A percentile compares a stretch with the other conserved stretches of the same genome.
Evolutionary conservation across 1,284 basidiomycete genomes (phyloP).

Genomic region (Puccinia coronata): DNA sequence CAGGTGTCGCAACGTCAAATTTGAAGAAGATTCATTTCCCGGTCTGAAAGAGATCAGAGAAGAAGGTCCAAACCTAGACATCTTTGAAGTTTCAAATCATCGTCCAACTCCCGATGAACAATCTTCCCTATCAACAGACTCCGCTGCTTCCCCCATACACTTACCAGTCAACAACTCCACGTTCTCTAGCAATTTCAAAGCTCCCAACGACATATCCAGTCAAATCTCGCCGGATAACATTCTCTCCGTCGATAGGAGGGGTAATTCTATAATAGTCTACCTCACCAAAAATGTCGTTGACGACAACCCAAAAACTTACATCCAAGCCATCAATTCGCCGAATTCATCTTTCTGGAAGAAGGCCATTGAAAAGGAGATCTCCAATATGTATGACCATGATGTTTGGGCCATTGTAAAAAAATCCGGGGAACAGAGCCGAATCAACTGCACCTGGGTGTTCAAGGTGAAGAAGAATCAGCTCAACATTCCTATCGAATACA

Average conservation of each 20-base stretch:
- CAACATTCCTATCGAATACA: background rate
- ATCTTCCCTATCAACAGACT: no score
- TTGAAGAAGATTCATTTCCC: background rate
- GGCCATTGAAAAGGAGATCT: background rate
- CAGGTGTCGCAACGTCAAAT: background rate
- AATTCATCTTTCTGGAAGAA: background rate
- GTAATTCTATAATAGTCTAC: background rate
- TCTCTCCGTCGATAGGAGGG: background rate
- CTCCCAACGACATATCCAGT: no score
- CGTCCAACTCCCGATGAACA: no score
- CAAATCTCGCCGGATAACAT: no score
- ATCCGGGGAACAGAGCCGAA: background rate
- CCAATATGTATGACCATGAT: background rate
- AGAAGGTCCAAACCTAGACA: background rate
- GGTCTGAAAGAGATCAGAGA: no score
- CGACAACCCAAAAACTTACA: background rate
- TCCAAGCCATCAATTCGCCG: background rate
- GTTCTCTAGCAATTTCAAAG: no score
- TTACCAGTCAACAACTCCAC: no score
- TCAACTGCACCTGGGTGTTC: slow-evolving; percentile 13
- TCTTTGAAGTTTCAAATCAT: background rate
- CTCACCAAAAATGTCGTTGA: background rate
- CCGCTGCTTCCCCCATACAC: no score
- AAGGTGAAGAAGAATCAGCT: slow-evolving; percentile 9
- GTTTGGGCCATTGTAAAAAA: background rate